A percentile compares a stretch with the other conserved stretches of the same genome.
Conservation (phyloP, 2,329 filamentous ascomycete genomes). For the Xylaria sp. region DNA sequence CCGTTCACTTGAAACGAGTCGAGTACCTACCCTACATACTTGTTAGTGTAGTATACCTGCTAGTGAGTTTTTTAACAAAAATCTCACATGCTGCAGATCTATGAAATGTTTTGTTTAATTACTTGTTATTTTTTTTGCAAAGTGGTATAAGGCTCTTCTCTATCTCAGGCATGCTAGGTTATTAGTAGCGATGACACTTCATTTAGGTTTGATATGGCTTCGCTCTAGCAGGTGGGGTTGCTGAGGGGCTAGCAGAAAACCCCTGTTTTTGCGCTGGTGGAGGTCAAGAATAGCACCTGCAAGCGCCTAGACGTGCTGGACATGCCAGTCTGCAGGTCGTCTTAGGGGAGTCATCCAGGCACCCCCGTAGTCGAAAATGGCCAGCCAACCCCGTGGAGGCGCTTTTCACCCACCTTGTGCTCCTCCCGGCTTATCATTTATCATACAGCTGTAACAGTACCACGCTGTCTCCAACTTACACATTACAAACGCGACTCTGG, state of each 20-base stretch:
- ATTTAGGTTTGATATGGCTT: too few species aligned
- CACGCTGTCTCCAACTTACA: constrained; percentile 25
- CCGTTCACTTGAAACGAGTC: not conserved
- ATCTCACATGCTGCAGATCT: not conserved
- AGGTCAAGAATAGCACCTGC: constrained; percentile 14
- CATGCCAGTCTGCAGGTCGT: constrained; percentile 1
- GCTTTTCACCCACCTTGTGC: constrained; percentile 14
- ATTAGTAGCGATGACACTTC: too few species aligned
- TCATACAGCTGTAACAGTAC: constrained; percentile 19
- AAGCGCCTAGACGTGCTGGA: not conserved
- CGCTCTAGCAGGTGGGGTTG: constrained; percentile 17
- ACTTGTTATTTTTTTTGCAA: not conserved
- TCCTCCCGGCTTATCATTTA: constrained; percentile 24
- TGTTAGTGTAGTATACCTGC: not conserved
- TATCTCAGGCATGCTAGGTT: constrained; percentile 5
- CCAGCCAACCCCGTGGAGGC: constrained; percentile 22
- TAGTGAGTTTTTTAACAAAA: not conserved
- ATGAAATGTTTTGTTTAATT: constrained; percentile 13
- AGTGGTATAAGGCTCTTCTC: not conserved
- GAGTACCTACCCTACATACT: not conserved
- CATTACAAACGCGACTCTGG: constrained; percentile 33
- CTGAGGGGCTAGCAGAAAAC: constrained; percentile 15
- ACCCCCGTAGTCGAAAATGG: constrained; percentile 19
- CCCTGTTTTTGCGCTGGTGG: constrained; percentile 12
- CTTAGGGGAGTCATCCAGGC: constrained; percentile 28